phyloP scores from a whole-genome alignment of 768 basidiomycete genomes.

The Rhodosporidiobolus odoratus region DNA sequence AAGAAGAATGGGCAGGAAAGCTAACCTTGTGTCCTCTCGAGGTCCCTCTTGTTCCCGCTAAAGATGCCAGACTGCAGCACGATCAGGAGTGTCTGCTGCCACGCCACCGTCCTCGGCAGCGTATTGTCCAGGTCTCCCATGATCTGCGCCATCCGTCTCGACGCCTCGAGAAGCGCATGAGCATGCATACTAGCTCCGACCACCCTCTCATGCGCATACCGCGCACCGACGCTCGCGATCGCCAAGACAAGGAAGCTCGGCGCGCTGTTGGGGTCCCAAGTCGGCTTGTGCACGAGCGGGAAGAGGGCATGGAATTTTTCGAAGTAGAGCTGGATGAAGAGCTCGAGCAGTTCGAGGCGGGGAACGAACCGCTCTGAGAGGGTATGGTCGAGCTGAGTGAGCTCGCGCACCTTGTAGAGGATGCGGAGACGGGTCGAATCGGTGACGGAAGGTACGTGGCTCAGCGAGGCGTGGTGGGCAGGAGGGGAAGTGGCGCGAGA shows the following conservation, averaged over 20 bases:
- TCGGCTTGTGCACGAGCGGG: slow-evolving; percentile 32
- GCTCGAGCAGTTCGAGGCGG: slow-evolving; percentile 27
- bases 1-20: neutral
- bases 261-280: slow-evolving; percentile 36
- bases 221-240: slow-evolving; percentile 33
- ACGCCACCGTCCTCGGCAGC: slow-evolving; percentile 33
- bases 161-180: slow-evolving; percentile 26
- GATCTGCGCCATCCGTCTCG: slow-evolving; percentile 26
- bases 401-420: slow-evolving; percentile 27
- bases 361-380: slow-evolving; percentile 34
- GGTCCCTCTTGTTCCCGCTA: slow-evolving; percentile 38
- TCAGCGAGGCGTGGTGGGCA: slow-evolving; percentile 8
- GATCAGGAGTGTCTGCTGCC: slow-evolving; percentile 30
- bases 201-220: slow-evolving; percentile 31
- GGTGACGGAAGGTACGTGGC: slow-evolving; percentile 27
- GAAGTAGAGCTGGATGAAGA: slow-evolving; percentile 35
- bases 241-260: slow-evolving; percentile 35
- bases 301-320: slow-evolving; percentile 23
- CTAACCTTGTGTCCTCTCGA: slow-evolving; percentile 31
- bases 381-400: slow-evolving; percentile 5
- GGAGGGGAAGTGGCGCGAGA: slow-evolving; percentile 30
- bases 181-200: slow-evolving; percentile 34
- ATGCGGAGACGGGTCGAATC: slow-evolving; percentile 29
- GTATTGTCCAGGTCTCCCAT: slow-evolving; percentile 35
- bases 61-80: slow-evolving; percentile 31